Percentiles rank a stretch among this genome's conserved stretches.
phyloP scores from a whole-genome alignment of 139 green algal genomes.

The Tetratostichococcus sp. region DNA sequence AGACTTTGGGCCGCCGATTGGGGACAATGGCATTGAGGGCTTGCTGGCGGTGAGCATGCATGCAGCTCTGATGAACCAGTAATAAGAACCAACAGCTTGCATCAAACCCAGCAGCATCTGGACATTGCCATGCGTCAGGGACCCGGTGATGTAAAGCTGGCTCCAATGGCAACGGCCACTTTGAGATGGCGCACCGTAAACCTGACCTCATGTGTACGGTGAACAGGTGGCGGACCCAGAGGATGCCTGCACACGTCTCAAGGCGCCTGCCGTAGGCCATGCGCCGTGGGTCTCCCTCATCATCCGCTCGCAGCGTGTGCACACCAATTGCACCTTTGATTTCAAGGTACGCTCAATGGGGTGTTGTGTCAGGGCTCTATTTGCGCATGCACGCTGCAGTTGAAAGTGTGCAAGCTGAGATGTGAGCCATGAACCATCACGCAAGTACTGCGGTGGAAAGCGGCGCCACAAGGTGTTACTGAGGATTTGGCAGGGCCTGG shows the following conservation, averaged over 20 bases:
- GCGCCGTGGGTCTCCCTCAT: conserved; percentile 68
- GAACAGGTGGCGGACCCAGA: conserved; percentile 59
- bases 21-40: conserved; percentile 48
- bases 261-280: conserved; percentile 9
- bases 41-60: conserved; percentile 39
- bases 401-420: background rate
- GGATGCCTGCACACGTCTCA: conserved; percentile 54
- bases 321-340: conserved; percentile 75
- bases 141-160: background rate
- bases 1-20: conserved; percentile 65
- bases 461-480: no score
- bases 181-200: no score
- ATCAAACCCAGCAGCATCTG: no score
- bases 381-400: no score
- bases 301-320: conserved; percentile 40
- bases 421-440: no score
- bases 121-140: no score
- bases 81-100: no score
- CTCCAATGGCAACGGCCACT: no score
- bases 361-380: background rate
- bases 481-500: no score
- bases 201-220: no score
- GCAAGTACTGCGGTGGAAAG: no score
- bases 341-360: conserved; percentile 49
- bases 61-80: no score